Evolutionary conservation across 2,329 filamentous ascomycete genomes (phyloP).

Genomic region (Calcarisporium arbuscula): DNA sequence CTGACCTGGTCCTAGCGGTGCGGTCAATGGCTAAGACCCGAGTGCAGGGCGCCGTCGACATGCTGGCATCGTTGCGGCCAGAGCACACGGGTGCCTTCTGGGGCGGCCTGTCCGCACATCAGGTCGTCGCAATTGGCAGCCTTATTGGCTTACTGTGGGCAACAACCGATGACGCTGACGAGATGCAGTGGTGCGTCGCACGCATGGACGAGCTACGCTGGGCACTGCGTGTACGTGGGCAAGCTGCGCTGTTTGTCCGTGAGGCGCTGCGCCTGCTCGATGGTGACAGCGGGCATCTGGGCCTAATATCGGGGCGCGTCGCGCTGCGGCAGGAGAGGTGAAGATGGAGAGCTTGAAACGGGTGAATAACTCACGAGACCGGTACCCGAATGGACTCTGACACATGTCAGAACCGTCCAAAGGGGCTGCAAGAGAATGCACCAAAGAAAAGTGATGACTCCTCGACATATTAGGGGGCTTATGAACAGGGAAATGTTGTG

Average conservation of each 20-base stretch:
- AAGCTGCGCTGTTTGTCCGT: conserved; percentile 31
- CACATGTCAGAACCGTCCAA: too few species aligned
- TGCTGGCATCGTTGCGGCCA: conserved; percentile 34
- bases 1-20: conserved; percentile 22
- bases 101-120: conserved; percentile 37
- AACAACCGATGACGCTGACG: conserved; percentile 27
- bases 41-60: conserved; percentile 31
- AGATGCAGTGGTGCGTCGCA: conserved; percentile 32
- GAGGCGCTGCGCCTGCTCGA: conserved; percentile 33
- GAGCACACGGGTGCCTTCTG: conserved; percentile 40
- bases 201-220: conserved; percentile 34
- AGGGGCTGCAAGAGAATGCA: too few species aligned
- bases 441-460: too few species aligned
- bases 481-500: too few species aligned
- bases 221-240: conserved; percentile 33
- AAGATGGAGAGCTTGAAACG: too few species aligned
- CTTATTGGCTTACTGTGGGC: conserved; percentile 36
- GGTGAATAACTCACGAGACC: too few species aligned
- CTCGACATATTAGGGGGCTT: too few species aligned
- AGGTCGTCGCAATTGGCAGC: conserved; percentile 35
- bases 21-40: conserved; percentile 32
- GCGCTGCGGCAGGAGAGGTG: too few species aligned
- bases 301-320: too few species aligned
- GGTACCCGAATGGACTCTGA: too few species aligned
- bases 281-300: conserved; percentile 22